Base-by-base conservation (phyloP, 306 rosid genomes). In the Urtica urens region DNA sequence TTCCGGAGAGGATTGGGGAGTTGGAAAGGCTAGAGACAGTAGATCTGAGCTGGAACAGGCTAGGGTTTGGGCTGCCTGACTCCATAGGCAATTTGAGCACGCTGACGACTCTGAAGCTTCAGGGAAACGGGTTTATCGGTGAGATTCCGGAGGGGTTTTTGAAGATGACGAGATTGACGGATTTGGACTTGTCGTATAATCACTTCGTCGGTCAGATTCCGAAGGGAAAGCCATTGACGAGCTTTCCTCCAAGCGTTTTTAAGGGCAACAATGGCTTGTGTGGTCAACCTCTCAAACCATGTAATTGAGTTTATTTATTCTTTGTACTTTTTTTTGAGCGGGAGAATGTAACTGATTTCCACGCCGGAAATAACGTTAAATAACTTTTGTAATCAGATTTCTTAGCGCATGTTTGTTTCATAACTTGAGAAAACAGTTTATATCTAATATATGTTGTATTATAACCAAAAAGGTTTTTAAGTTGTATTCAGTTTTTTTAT, bases 121-220 rank as follows among this genome's bases (percentile, higher is more conserved):
- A 84, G 40, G 59, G 51, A 14, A 85, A 85, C 65, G 62, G 56
- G 38, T 78, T 84, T 46, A 52, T 46, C 14, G 87, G 83, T 2
- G 69, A 52, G 10, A 80, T 84, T 60, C 92, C 83, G 8, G 57
- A 42, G 38, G 80, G 53, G 53, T 78, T 78, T 68, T 58, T 75
- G 58, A 68, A 78, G 48, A 22, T 78, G 65, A 63, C 34, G 34
- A 64, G 62, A 47, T 54, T 85, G 23, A 78, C 54, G 62, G 73
- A 75, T 22, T 46, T 80, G 59, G 65, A 80, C 53, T 55, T 80
- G 20, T 78, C 86, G 35, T 59, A 78, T 42, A 85, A 85, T 66
- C 61, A 59, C 53, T 66, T 80, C 58, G 93, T 45, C 54, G 95
- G 95, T 37, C 73, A 85, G 68, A 84, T 78, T 44, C 95, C 84